Conservation (phyloP, 257 asterid genomes). For the Fraxinus quadrangulata region DNA sequence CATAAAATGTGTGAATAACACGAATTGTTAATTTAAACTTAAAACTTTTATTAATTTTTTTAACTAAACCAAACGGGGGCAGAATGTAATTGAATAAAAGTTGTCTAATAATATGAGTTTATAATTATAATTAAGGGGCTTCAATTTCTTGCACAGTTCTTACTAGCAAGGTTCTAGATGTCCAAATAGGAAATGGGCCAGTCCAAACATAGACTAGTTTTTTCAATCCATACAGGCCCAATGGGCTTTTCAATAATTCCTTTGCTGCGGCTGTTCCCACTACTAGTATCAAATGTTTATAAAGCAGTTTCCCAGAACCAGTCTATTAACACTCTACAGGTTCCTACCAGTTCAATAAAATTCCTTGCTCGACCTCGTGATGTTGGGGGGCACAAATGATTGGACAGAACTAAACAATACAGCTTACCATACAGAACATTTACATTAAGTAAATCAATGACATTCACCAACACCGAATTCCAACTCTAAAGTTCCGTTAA, state of each 20-base stretch:
- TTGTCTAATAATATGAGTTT: too few species aligned
- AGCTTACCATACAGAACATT: not conserved
- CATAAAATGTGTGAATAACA: too few species aligned
- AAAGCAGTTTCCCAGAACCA: not conserved
- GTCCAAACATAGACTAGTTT: not conserved
- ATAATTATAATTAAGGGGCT: too few species aligned
- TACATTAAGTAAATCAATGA: not conserved
- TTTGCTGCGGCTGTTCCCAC: not conserved
- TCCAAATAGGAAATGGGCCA: not conserved
- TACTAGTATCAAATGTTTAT: not conserved
- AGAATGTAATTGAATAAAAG: too few species aligned
- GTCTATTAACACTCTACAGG: not conserved
- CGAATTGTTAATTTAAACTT: too few species aligned
- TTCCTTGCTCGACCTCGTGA: not conserved
- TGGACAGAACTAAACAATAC: not conserved
- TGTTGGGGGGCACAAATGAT: not conserved
- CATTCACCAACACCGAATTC: constrained; percentile 11
- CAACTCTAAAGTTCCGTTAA: not conserved
- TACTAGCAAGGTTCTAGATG: too few species aligned
- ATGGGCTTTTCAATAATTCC: not conserved
- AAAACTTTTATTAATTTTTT: too few species aligned
- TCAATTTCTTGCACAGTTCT: too few species aligned
- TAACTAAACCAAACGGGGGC: too few species aligned
- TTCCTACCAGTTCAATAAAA: not conserved
- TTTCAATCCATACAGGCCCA: not conserved